These are phyloP conservation scores for Trametes punicea DNA, from an alignment of 768 basidiomycete species.

Conservation along the genomic window DNA sequence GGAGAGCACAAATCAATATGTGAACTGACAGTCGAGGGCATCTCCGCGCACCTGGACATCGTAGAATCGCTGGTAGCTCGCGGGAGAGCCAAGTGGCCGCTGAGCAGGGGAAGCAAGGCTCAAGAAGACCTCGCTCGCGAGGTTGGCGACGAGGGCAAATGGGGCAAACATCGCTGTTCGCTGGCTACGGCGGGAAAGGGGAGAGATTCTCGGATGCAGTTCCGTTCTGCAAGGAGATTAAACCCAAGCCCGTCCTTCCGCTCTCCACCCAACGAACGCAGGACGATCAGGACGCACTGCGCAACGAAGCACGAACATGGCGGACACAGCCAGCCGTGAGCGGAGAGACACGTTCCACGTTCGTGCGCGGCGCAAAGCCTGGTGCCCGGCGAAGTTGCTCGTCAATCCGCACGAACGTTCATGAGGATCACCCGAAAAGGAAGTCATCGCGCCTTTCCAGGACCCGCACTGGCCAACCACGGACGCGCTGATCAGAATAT, in stretches of 20 bases:
- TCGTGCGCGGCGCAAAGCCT: neutral
- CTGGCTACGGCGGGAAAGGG: neutral
- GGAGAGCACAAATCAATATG: constrained; percentile 12
- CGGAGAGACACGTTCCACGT: constrained; percentile 15
- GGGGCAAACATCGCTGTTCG: constrained; percentile 15
- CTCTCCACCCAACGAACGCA: neutral
- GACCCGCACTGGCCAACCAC: neutral
- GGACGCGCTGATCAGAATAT: neutral
- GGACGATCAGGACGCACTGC: constrained; percentile 2
- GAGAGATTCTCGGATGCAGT: neutral
- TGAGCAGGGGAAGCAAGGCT: constrained; percentile 30
- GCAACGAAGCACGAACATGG: constrained; percentile 1
- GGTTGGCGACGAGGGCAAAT: constrained; percentile 15
- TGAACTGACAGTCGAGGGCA: constrained; percentile 1
- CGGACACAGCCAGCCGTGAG: neutral
- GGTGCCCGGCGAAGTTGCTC: constrained; percentile 1
- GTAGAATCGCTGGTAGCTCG: constrained; percentile 33
- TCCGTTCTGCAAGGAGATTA: neutral
- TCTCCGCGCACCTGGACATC: constrained; percentile 46
- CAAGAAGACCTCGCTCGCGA: constrained; percentile 17
- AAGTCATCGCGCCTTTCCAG: constrained; percentile 6
- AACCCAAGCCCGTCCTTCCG: neutral
- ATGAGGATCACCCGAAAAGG: constrained; percentile 15
- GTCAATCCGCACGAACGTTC: constrained; percentile 21
- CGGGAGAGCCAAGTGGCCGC: constrained; percentile 18